Conservation (phyloP, 106 monocot genomes). For the Dendrobium chrysotoxum region DNA sequence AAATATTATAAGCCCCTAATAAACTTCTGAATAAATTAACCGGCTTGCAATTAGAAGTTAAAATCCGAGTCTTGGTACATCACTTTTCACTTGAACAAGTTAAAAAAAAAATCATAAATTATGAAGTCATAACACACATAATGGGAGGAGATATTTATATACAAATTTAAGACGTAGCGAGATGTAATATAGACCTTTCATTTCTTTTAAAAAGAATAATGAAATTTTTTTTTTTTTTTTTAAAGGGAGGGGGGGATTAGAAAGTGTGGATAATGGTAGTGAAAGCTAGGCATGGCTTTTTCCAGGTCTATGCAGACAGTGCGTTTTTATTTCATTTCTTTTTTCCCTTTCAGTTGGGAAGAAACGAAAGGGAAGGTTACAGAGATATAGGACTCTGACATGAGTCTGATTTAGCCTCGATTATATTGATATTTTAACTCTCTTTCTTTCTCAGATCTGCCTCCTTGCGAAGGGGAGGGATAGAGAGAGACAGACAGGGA, state of each 20-base stretch:
- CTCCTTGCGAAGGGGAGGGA: neutral
- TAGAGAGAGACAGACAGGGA: slow-evolving; percentile 7
- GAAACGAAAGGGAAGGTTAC: slow-evolving; percentile 13
- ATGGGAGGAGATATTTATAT: too few relatives aligned
- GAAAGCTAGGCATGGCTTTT: slow-evolving; percentile 37
- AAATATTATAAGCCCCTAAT: too few relatives aligned
- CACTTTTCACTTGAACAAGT: too few relatives aligned
- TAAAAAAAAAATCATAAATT: too few relatives aligned
- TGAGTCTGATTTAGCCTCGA: slow-evolving; percentile 17
- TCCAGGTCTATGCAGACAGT: slow-evolving; percentile 5
- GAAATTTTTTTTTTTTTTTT: too few relatives aligned
- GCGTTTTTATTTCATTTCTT: slow-evolving; percentile 13
- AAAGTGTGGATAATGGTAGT: slow-evolving; percentile 37
- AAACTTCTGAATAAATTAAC: too few relatives aligned
- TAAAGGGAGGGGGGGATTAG: slow-evolving; percentile 5
- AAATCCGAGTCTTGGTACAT: too few relatives aligned
- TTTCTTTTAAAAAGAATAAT: too few relatives aligned
- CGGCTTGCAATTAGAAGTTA: too few relatives aligned
- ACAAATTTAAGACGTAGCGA: too few relatives aligned
- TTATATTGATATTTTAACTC: slow-evolving; percentile 10
- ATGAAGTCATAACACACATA: too few relatives aligned
- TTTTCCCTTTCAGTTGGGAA: slow-evolving; percentile 30
- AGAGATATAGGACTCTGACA: slow-evolving; percentile 24
- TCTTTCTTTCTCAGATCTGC: neutral
- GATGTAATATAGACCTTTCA: too few relatives aligned